phyloP scores from a whole-genome alignment of 257 asterid genomes.

The Salvia miltiorrhiza region DNA sequence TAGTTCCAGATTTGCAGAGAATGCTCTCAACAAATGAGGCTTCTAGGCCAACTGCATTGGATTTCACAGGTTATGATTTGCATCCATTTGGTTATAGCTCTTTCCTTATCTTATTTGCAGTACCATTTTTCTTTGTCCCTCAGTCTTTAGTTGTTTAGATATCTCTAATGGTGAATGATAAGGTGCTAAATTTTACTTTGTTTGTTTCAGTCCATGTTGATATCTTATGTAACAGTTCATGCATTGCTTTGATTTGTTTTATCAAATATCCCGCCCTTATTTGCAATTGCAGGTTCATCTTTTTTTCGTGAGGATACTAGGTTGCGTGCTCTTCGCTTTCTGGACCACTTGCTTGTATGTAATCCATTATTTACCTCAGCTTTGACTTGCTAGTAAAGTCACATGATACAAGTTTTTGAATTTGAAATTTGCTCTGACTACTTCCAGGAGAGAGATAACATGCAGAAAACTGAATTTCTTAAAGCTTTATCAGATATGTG shows the following conservation, averaged over 20 bases:
- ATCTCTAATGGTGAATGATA: neutral
- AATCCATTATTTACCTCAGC: slow-evolving; percentile 25
- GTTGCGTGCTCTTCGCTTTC: slow-evolving; percentile 98
- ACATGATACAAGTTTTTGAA: slow-evolving; percentile 1
- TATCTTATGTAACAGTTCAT: slow-evolving; percentile 2
- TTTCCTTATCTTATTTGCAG: slow-evolving; percentile 15
- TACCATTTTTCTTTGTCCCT: neutral
- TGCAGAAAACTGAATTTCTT: slow-evolving; percentile 93
- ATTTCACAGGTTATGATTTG: slow-evolving; percentile 62
- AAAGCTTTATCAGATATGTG: slow-evolving; percentile 99
- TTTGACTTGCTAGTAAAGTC: slow-evolving; percentile 25
- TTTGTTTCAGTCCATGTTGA: slow-evolving; percentile 6
- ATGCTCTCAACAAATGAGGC: slow-evolving; percentile 82
- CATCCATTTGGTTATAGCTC: slow-evolving; percentile 1
- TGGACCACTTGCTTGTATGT: slow-evolving; percentile 96
- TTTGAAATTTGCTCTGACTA: slow-evolving; percentile 30
- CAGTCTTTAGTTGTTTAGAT: slow-evolving; percentile 1
- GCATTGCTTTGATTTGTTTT: slow-evolving; percentile 2
- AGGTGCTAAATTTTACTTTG: neutral
- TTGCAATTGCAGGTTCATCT: slow-evolving; percentile 92
- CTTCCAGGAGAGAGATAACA: slow-evolving; percentile 96
- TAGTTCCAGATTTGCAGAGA: slow-evolving; percentile 74
- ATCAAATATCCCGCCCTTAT: slow-evolving; percentile 4
- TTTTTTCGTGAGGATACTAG: slow-evolving; percentile 95
- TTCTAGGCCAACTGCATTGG: slow-evolving; percentile 77